A percentile compares a stretch with the other conserved stretches of the same genome.
Evolutionary conservation across 2,329 filamentous ascomycete species (phyloP).

Genomic region (Aspergillus tamarii): DNA sequence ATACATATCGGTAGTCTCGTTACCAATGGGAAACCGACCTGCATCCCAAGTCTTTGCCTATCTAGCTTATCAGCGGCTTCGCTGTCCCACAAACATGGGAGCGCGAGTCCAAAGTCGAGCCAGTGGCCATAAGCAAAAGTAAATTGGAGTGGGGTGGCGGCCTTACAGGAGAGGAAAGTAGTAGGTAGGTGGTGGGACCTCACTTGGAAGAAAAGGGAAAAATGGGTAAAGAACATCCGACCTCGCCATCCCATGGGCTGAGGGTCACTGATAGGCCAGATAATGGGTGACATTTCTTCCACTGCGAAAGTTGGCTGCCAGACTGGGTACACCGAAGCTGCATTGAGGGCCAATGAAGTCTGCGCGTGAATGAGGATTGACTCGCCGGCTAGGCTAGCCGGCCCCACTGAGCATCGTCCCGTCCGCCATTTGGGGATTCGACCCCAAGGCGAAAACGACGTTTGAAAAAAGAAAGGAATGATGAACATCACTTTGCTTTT

Average conservation of each 20-base stretch:
- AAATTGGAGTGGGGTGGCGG: conserved; percentile 17
- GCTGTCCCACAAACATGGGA: conserved; percentile 20
- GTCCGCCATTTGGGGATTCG: conserved; percentile 26
- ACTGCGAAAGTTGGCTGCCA: conserved; percentile 15
- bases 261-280: conserved; percentile 13
- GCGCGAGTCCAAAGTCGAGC: conserved; percentile 16
- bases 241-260: conserved; percentile 10
- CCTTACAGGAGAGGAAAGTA: neutral
- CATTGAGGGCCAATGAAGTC: conserved; percentile 21
- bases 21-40: conserved; percentile 15
- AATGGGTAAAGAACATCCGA: neutral
- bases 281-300: conserved; percentile 10
- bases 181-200: neutral
- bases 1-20: conserved; percentile 17
- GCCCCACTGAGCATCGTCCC: conserved; percentile 27
- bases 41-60: conserved; percentile 13
- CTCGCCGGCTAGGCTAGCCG: conserved; percentile 27
- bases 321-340: conserved; percentile 14
- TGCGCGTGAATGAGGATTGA: conserved; percentile 23
- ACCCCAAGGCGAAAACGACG: conserved; percentile 8
- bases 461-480: conserved; percentile 8
- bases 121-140: conserved; percentile 14
- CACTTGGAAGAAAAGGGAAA: conserved; percentile 1
- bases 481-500: conserved; percentile 2
- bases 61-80: conserved; percentile 24